These are phyloP conservation scores for Podila verticillata DNA, from an alignment of 192 early-diverging fungal genomes.

Conservation along the genomic window DNA sequence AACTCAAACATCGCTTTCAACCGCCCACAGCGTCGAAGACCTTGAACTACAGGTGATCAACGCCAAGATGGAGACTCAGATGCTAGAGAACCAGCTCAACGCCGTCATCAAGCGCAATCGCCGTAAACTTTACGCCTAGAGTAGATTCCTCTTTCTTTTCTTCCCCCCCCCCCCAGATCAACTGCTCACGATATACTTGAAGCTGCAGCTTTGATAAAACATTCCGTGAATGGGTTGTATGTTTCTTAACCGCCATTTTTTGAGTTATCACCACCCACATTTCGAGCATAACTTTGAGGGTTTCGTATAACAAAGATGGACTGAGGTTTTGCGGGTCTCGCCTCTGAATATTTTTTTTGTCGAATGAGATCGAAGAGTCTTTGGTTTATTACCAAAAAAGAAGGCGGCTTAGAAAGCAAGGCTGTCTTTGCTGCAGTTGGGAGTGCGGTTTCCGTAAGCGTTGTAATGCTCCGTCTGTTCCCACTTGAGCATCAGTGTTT, in stretches of 20 bases:
- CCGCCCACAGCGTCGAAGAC: slow-evolving; percentile 37
- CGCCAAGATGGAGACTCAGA: slow-evolving; percentile 50
- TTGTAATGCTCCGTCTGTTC: slow-evolving; percentile 21
- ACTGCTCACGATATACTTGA: no score
- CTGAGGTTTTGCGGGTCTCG: no score
- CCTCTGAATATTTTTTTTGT: no score
- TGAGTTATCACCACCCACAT: no score
- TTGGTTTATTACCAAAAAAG: not conserved
- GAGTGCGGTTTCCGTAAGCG: slow-evolving; percentile 1
- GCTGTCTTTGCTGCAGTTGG: slow-evolving; percentile 24
- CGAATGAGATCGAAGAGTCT: no score
- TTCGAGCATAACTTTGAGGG: no score
- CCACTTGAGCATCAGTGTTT: slow-evolving; percentile 24
- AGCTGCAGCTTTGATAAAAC: no score
- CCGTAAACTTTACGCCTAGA: slow-evolving; percentile 42
- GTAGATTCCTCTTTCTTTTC: not conserved
- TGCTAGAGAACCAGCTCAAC: slow-evolving; percentile 49
- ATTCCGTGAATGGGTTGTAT: no score
- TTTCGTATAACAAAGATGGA: no score
- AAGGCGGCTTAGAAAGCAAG: not conserved
- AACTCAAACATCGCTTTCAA: not conserved
- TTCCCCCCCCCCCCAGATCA: no score
- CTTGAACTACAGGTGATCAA: slow-evolving; percentile 48
- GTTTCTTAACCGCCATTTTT: no score
- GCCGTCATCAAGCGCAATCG: slow-evolving; percentile 50